phyloP scores from a whole-genome alignment of 345 rosid species.

The Hibiscus syriacus region DNA sequence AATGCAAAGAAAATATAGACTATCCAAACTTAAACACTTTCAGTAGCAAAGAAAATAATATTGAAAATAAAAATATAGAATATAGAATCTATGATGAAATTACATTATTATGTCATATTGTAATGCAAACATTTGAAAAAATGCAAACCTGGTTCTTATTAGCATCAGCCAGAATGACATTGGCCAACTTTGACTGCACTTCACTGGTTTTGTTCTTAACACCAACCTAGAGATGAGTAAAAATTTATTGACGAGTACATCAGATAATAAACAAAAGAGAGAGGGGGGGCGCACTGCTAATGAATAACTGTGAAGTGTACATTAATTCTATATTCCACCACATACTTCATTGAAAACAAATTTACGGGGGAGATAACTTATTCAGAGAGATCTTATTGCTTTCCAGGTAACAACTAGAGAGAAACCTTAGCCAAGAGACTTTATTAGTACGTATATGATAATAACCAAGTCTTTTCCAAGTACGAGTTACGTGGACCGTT shows the following conservation, averaged over 20 bases:
- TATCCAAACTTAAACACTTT: not conserved
- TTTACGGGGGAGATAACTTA: not conserved
- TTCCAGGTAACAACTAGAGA: too few species aligned
- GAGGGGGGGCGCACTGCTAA: too few species aligned
- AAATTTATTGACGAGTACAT: slow-evolving; percentile 11
- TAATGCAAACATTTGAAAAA: not conserved
- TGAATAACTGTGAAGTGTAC: too few species aligned
- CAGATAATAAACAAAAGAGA: too few species aligned
- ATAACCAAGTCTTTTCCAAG: not conserved
- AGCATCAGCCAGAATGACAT: slow-evolving; percentile 44
- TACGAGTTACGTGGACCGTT: not conserved
- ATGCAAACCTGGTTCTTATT: slow-evolving; percentile 60
- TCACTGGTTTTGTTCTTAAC: slow-evolving; percentile 77
- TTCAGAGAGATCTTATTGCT: not conserved
- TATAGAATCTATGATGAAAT: too few species aligned
- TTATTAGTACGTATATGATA: not conserved
- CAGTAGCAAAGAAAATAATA: not conserved
- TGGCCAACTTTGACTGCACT: slow-evolving; percentile 29
- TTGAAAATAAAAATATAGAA: too few species aligned
- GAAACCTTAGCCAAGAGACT: not conserved
- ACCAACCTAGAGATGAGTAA: slow-evolving; percentile 55
- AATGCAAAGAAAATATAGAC: not conserved
- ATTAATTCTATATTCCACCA: too few species aligned
- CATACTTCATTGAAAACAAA: not conserved
- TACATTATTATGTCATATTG: not conserved